phyloP scores from a whole-genome alignment of 148 eudicot species.

The Nepenthes mirabilis region DNA sequence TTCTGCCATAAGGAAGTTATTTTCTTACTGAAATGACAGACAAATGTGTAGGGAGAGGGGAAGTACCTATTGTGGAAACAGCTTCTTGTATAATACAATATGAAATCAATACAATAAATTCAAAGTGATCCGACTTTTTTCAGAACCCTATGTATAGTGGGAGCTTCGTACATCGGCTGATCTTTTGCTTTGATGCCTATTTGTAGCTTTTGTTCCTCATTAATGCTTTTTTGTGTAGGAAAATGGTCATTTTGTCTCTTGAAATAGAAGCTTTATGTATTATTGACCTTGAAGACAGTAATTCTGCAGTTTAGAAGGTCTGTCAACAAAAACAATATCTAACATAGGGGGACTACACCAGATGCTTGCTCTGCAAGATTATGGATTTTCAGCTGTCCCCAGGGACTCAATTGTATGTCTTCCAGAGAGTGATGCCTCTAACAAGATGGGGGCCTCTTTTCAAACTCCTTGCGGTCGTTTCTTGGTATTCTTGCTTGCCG shows the following conservation, averaged over 20 bases:
- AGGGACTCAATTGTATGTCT: conserved; percentile 57
- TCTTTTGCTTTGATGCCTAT: too few relatives aligned
- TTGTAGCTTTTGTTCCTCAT: too few relatives aligned
- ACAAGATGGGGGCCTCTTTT: conserved; percentile 67
- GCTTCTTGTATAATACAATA: too few relatives aligned
- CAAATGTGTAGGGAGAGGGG: too few relatives aligned
- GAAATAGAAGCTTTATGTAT: too few relatives aligned
- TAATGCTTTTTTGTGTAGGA: too few relatives aligned
- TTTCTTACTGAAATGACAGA: too few relatives aligned
- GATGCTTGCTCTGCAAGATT: conserved; percentile 50
- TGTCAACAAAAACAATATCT: conserved; percentile 31
- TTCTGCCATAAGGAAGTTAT: too few relatives aligned
- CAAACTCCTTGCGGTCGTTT: conserved; percentile 74
- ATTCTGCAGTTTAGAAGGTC: conserved; percentile 38
- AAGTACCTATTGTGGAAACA: too few relatives aligned
- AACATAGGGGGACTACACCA: conserved; percentile 51
- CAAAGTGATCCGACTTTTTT: not conserved
- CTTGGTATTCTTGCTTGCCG: conserved; percentile 27
- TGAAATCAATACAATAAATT: too few relatives aligned
- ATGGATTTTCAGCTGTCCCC: conserved; percentile 46
- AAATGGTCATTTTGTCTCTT: too few relatives aligned
- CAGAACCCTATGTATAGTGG: not conserved
- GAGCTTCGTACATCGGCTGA: too few relatives aligned
- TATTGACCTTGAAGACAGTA: not conserved
- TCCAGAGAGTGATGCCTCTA: conserved; percentile 42